phyloP scores from a whole-genome alignment of 345 rosid genomes.

The Salix suchowensis region DNA sequence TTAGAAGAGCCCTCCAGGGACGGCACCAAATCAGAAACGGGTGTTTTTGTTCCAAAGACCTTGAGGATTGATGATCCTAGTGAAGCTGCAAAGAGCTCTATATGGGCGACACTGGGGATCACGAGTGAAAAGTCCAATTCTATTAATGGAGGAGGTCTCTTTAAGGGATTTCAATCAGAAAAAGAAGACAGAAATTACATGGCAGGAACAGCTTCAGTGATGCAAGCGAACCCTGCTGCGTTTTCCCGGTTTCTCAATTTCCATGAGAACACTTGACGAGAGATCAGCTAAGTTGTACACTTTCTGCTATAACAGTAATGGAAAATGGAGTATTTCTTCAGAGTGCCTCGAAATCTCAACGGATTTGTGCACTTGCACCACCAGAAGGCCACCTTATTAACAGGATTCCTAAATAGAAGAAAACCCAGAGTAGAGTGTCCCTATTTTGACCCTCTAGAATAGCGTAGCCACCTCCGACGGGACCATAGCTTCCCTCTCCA shows the following conservation, averaged over 20 bases:
- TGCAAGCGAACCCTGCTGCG: constrained; percentile 81
- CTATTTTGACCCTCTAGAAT: background rate
- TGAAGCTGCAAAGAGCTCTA: constrained; percentile 21
- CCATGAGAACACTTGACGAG: constrained; percentile 47
- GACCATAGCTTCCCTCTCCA: background rate
- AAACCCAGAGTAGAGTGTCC: background rate
- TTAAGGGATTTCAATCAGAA: constrained; percentile 46
- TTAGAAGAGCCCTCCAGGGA: constrained; percentile 12
- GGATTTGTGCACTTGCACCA: background rate
- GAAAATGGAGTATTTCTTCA: background rate
- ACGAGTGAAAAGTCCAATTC: constrained; percentile 16
- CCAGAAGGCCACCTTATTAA: background rate
- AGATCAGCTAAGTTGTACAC: background rate
- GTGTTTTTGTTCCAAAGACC: constrained; percentile 8
- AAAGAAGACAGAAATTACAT: constrained; percentile 19
- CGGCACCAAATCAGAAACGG: constrained; percentile 1
- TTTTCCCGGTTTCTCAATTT: constrained; percentile 60
- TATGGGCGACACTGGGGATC: constrained; percentile 12
- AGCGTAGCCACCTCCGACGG: background rate
- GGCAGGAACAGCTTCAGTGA: constrained; percentile 29
- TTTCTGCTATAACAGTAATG: background rate
- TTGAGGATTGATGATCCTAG: constrained; percentile 19
- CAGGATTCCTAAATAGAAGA: background rate
- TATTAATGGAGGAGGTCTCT: constrained; percentile 30
- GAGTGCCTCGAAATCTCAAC: background rate